A percentile compares a stretch with the other conserved stretches of the same genome.
phyloP scores from a whole-genome alignment of 805 yeast genomes.

The Candida arabinofermentans region DNA sequence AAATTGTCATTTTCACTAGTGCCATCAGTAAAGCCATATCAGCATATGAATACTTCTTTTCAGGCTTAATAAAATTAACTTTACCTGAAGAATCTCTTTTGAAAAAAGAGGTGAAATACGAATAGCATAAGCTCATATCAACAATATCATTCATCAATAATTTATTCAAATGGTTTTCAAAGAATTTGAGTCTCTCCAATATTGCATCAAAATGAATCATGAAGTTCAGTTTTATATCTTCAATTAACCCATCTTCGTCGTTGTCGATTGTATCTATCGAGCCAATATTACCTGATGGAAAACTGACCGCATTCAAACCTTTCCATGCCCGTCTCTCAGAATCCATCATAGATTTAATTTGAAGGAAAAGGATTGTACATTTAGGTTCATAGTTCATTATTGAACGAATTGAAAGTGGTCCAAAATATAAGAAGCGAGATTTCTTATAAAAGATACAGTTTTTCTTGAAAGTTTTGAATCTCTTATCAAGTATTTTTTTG shows the following conservation, averaged over 20 bases:
- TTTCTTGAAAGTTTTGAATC: conserved; percentile 7
- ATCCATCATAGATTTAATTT: conserved; percentile 1
- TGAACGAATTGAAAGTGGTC: conserved; percentile 12
- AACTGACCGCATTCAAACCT: background rate
- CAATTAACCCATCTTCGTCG: conserved; percentile 5
- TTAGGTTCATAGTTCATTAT: conserved; percentile 4
- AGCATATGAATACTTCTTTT: conserved; percentile 8
- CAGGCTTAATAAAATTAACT: conserved; percentile 7
- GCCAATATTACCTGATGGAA: background rate
- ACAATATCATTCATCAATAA: conserved; percentile 10
- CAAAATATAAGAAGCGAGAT: conserved; percentile 11
- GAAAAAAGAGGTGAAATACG: conserved; percentile 9
- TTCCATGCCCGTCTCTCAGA: conserved; percentile 17
- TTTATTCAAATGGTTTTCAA: conserved; percentile 12
- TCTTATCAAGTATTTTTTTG: conserved; percentile 3
- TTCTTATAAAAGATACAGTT: conserved; percentile 10
- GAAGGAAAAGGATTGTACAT: background rate
- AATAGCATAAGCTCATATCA: conserved; percentile 8
- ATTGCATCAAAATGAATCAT: conserved; percentile 17
- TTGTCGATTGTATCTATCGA: background rate
- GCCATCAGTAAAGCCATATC: conserved; percentile 16
- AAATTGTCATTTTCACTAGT: conserved; percentile 7
- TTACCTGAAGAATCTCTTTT: conserved; percentile 5
- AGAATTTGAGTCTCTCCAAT: conserved; percentile 18
- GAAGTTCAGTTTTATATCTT: conserved; percentile 4